phyloP scores from a whole-genome alignment of 441 rosid genomes.

The Populus hybrid region DNA sequence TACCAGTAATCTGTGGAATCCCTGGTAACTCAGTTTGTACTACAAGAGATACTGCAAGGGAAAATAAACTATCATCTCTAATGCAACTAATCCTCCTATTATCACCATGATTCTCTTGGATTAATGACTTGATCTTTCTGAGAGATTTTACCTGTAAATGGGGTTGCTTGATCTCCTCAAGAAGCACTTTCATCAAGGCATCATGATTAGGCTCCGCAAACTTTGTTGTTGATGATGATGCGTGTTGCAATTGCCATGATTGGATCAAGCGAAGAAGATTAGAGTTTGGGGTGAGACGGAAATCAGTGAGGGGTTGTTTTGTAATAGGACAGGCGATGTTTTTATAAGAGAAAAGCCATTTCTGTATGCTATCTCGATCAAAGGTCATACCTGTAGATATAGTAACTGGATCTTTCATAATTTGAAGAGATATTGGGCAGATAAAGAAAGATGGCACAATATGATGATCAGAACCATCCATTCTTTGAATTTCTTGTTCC shows the following conservation, averaged over 20 bases:
- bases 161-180: constrained; percentile 27
- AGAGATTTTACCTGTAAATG: constrained; percentile 19
- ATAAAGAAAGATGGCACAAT: constrained; percentile 22
- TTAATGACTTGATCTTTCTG: constrained; percentile 21
- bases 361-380: constrained; percentile 46
- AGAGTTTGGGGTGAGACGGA: constrained; percentile 41
- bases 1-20: background rate
- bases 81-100: background rate
- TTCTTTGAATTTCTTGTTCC: background rate
- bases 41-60: constrained; percentile 11
- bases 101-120: background rate
- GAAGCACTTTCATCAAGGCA: background rate
- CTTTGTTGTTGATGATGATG: background rate
- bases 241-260: constrained; percentile 24
- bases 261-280: constrained; percentile 46
- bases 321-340: constrained; percentile 45
- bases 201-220: background rate
- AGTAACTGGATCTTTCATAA: constrained; percentile 50
- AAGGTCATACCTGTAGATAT: constrained; percentile 49
- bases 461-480: constrained; percentile 4
- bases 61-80: constrained; percentile 15
- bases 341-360: constrained; percentile 46
- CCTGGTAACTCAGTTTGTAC: background rate
- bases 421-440: constrained; percentile 55
- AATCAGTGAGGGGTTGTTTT: constrained; percentile 34